Evolutionary conservation across 495 filamentous ascomycete species (phyloP), one percentile per base, ranked within the genome.

Genomic region (Podospora appendiculata): DNA sequence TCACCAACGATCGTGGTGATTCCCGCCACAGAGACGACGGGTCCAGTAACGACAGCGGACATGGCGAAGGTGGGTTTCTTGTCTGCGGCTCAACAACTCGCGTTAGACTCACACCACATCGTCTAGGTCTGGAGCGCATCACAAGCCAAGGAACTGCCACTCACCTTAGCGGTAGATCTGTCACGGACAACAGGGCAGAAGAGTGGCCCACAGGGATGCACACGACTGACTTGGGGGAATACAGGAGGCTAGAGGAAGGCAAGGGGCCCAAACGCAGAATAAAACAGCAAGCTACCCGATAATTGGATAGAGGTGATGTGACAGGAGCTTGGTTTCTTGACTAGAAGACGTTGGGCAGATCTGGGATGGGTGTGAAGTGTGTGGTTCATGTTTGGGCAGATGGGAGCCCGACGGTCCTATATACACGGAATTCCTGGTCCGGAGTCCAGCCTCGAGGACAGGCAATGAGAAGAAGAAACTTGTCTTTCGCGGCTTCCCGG

Each of bases 21-120:
- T 46, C 53, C 51, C 48, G 64, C 52, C 45, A 54, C 54, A 5
- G 25, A 25, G 33, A 61, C 41, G 51, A 66, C 55, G 17, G 64
- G 63, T 41, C 60, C 64, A 9, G 57, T 44, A 17, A 35, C 51
- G 36, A 54, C 18, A 44, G 54, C 41, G 14, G 59, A 53, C 65
- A 68, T 68, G 5, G 51, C 54, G 57, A 50, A 14, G 8, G 50
- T 45, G 45, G 41, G 19, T 50, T 10, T 51, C 16, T 8, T 40
- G 50, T 25, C 39, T 57, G 50, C 42, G 46, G 51, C 35, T 47
- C 47, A 51, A 33, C 44, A 43, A 7, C 47, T 40, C 13, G 18
- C 45, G 48, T 56, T 32, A 52, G 48, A 38, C 19, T 52, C 48
- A 41, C 54, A 52, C 52, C 14, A 55, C 25, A 25, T 25, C 25